These are phyloP conservation scores for Scopulariopsis brevicaulis DNA, from an alignment of 2,329 filamentous ascomycete genomes.

Conservation along the genomic window DNA sequence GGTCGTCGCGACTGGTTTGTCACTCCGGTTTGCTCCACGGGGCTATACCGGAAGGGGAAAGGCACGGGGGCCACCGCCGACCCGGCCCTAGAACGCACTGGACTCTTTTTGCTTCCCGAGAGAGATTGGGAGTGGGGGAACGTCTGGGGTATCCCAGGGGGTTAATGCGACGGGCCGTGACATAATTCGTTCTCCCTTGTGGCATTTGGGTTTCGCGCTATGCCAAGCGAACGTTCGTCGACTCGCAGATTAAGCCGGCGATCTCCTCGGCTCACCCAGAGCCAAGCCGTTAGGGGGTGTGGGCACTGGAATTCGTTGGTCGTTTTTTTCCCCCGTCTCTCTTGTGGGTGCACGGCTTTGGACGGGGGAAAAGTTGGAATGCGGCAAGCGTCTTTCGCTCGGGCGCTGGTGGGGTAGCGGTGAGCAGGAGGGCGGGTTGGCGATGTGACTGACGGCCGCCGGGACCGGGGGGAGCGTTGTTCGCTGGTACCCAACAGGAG, in stretches of 20 bases:
- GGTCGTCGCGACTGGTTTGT: neutral
- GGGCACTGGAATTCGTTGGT: neutral
- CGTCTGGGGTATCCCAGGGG: neutral
- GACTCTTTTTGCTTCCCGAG: neutral
- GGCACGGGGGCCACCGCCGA: neutral
- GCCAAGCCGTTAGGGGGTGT: neutral
- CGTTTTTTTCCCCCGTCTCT: neutral
- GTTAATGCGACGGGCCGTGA: neutral
- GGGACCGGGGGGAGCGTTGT: neutral
- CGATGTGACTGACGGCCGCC: neutral
- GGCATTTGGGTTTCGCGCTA: neutral
- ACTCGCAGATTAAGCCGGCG: neutral
- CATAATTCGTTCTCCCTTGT: neutral
- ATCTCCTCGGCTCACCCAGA: neutral
- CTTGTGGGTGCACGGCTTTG: neutral
- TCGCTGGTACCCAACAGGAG: neutral
- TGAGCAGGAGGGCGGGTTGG: neutral
- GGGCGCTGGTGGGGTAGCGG: neutral
- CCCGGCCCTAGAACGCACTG: neutral
- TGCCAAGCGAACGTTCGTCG: neutral
- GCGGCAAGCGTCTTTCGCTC: neutral
- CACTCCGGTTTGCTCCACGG: neutral
- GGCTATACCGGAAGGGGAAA: neutral
- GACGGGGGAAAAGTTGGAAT: neutral
- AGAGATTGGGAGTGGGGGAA: neutral